These are phyloP conservation scores for Solanum chilense DNA, from an alignment of 257 asterid genomes.

Conservation along the genomic window DNA sequence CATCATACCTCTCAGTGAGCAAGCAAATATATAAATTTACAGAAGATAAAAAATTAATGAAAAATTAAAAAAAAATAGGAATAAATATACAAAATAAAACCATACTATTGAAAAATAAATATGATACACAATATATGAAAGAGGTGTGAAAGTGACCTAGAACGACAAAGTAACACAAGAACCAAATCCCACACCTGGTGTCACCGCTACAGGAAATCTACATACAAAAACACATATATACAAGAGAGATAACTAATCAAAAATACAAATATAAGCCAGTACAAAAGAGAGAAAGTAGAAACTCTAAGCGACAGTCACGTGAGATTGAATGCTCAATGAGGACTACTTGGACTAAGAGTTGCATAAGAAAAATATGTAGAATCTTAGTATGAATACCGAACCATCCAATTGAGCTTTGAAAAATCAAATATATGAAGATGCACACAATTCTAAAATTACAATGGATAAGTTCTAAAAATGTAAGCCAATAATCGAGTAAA, in stretches of 20 bases:
- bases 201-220: neutral
- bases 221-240: too few relatives aligned
- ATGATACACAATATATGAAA: neutral
- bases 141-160: neutral
- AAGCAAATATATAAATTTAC: too few relatives aligned
- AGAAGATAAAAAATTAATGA: neutral
- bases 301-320: fast-evolving
- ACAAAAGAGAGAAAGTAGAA: neutral
- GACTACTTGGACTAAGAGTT: neutral
- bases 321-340: neutral
- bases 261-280: too few relatives aligned
- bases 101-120: neutral
- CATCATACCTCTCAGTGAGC: neutral
- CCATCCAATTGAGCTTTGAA: neutral
- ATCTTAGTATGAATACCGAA: neutral
- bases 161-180: neutral
- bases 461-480: neutral
- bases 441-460: neutral
- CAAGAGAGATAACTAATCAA: neutral
- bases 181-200: neutral
- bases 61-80: too few relatives aligned
- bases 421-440: neutral
- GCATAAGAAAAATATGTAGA: too few relatives aligned
- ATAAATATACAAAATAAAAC: too few relatives aligned
- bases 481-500: neutral